These are phyloP conservation scores for Ophiorrhiza pumila DNA, from an alignment of 257 asterid species.

Conservation along the genomic window DNA sequence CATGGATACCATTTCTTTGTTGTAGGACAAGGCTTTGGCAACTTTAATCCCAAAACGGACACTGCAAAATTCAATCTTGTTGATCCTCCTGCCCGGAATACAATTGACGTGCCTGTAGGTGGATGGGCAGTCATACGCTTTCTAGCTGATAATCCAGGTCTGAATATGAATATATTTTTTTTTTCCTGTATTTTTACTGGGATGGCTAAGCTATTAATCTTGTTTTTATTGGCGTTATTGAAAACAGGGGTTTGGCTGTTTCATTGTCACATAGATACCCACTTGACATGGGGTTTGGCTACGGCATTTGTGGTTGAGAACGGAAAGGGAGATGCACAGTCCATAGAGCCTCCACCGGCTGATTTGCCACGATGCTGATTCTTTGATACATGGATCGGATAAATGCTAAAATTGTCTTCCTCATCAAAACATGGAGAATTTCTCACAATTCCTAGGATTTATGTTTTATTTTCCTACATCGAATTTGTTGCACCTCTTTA, in stretches of 20 bases:
- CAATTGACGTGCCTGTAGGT: conserved; percentile 35
- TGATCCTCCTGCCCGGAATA: conserved; percentile 35
- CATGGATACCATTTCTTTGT: conserved; percentile 37
- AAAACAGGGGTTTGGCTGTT: conserved; percentile 36
- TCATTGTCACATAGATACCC: conserved; percentile 37
- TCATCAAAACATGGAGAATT: not conserved
- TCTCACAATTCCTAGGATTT: not conserved
- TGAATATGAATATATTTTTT: not conserved
- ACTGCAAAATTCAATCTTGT: conserved; percentile 30
- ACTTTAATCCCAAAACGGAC: conserved; percentile 29
- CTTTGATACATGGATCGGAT: not conserved
- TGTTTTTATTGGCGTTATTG: not conserved
- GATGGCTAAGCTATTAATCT: not conserved
- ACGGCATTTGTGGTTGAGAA: conserved; percentile 32
- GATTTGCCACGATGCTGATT: conserved; percentile 30
- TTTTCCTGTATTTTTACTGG: too few relatives aligned
- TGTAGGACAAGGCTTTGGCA: conserved; percentile 30
- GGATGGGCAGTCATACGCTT: conserved; percentile 40
- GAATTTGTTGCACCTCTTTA: not conserved
- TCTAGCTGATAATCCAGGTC: conserved; percentile 38
- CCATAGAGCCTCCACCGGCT: conserved; percentile 30
- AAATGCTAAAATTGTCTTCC: not conserved
- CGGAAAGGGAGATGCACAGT: conserved; percentile 29
- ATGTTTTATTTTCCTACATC: not conserved
- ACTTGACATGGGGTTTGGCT: conserved; percentile 32